Evolutionary conservation across 192 early-diverging fungal species (phyloP).

Genomic region (Paraglomus occultum): DNA sequence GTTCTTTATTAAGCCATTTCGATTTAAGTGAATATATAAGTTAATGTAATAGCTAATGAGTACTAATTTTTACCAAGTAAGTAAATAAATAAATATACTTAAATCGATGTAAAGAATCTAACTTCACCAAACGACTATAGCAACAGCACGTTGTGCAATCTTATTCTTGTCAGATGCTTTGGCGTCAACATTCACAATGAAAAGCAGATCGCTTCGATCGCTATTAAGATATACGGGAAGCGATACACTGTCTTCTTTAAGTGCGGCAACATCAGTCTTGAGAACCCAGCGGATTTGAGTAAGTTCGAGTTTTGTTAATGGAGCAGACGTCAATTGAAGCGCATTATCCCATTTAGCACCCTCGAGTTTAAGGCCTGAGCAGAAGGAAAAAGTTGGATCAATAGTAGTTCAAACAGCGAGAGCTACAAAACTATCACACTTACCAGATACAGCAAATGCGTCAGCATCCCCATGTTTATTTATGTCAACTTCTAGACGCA

Average conservation of each 20-base stretch:
- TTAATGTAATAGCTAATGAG: too few relatives aligned
- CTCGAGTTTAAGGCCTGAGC: slow-evolving; percentile 45
- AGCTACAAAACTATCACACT: neutral
- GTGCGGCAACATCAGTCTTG: slow-evolving; percentile 16
- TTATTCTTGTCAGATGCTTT: slow-evolving; percentile 38
- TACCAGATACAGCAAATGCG: slow-evolving; percentile 20
- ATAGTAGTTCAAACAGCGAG: neutral
- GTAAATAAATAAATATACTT: neutral
- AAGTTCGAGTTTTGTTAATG: slow-evolving; percentile 32
- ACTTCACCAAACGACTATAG: slow-evolving; percentile 44
- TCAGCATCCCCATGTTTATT: slow-evolving; percentile 13
- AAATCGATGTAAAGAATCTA: neutral
- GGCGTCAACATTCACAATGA: slow-evolving; percentile 44
- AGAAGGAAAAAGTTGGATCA: neutral
- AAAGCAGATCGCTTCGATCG: slow-evolving; percentile 60
- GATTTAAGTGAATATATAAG: too few relatives aligned
- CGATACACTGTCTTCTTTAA: slow-evolving; percentile 11
- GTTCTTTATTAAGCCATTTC: too few relatives aligned
- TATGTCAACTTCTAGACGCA: slow-evolving; percentile 55
- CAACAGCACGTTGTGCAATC: slow-evolving; percentile 58
- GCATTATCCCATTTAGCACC: slow-evolving; percentile 48
- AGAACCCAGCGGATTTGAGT: slow-evolving; percentile 44
- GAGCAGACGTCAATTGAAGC: slow-evolving; percentile 33
- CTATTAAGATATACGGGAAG: slow-evolving; percentile 69
- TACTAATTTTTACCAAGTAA: too few relatives aligned